A percentile compares a stretch with the other conserved stretches of the same genome.
phyloP scores from a whole-genome alignment of 805 yeast genomes.

The Cyberlindnera maritima region DNA sequence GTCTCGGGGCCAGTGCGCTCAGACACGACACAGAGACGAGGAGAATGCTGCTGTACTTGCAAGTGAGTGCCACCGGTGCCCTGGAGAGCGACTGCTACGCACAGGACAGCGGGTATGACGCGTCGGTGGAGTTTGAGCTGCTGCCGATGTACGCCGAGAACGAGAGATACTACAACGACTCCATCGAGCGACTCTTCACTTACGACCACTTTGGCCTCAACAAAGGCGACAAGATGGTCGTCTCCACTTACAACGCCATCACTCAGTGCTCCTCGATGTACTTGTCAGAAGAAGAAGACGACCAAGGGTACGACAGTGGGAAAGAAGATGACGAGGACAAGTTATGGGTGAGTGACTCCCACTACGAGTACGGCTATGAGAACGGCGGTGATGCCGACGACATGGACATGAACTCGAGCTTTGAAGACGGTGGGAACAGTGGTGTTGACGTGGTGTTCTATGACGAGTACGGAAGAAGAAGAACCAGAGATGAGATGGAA shows the following conservation, averaged over 20 bases:
- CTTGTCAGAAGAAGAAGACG: conserved; percentile 1
- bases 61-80: conserved; percentile 10
- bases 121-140: conserved; percentile 31
- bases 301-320: conserved; percentile 3
- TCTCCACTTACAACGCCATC: conserved; percentile 35
- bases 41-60: conserved; percentile 5
- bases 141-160: conserved; percentile 34
- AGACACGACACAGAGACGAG: conserved; percentile 4
- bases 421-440: conserved; percentile 13
- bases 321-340: conserved; percentile 4
- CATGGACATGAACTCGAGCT: conserved; percentile 13
- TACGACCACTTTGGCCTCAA: conserved; percentile 37
- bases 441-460: conserved; percentile 17
- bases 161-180: conserved; percentile 35
- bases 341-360: neutral
- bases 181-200: conserved; percentile 35
- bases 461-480: conserved; percentile 15
- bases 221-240: conserved; percentile 38
- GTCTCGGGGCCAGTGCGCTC: conserved; percentile 23
- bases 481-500: conserved; percentile 19
- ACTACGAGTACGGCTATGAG: conserved; percentile 11
- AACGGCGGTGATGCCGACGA: conserved; percentile 24
- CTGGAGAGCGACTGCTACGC: conserved; percentile 9
- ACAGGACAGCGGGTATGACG: conserved; percentile 8
- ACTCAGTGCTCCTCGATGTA: conserved; percentile 30